A percentile compares a stretch with the other conserved stretches of the same genome.
Evolutionary conservation across 805 yeast genomes (phyloP).

Genomic region (Ascoidea asiatica): DNA sequence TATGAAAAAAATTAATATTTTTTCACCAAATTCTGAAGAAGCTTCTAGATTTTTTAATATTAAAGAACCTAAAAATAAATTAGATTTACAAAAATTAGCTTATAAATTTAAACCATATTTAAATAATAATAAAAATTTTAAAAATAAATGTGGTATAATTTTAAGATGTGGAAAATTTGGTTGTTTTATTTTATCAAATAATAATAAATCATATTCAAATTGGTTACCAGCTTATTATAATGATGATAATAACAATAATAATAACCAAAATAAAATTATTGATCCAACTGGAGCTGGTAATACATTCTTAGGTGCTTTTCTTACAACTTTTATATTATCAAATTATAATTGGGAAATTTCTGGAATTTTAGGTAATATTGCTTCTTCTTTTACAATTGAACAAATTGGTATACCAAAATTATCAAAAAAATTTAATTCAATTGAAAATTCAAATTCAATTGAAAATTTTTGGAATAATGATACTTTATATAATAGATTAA

Average conservation of each 20-base stretch:
- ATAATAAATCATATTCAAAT: constrained; percentile 12
- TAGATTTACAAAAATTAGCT: constrained; percentile 31
- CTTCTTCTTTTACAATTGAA: constrained; percentile 75
- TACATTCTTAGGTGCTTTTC: constrained; percentile 72
- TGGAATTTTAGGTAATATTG: constrained; percentile 57
- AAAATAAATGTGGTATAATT: constrained; percentile 34
- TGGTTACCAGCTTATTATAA: constrained; percentile 72
- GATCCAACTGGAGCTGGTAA: constrained; percentile 98
- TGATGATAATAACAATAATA: constrained; percentile 17
- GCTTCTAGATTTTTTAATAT: constrained; percentile 50
- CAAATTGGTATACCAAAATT: constrained; percentile 57
- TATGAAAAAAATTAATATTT: constrained; percentile 35
- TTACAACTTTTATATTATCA: constrained; percentile 42
- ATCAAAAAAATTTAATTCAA: neutral
- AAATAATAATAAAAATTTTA: constrained; percentile 16
- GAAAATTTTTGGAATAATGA: neutral
- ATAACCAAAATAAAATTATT: constrained; percentile 41
- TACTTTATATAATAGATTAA: neutral
- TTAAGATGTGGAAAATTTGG: constrained; percentile 72
- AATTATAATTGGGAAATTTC: constrained; percentile 35
- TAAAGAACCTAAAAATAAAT: constrained; percentile 26
- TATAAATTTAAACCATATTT: constrained; percentile 25
- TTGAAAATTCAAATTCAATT: neutral
- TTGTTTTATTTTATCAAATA: constrained; percentile 30
- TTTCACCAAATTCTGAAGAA: constrained; percentile 81